These are phyloP conservation scores for Puccinia hordei DNA, from an alignment of 1,284 basidiomycete genomes.

Conservation along the genomic window DNA sequence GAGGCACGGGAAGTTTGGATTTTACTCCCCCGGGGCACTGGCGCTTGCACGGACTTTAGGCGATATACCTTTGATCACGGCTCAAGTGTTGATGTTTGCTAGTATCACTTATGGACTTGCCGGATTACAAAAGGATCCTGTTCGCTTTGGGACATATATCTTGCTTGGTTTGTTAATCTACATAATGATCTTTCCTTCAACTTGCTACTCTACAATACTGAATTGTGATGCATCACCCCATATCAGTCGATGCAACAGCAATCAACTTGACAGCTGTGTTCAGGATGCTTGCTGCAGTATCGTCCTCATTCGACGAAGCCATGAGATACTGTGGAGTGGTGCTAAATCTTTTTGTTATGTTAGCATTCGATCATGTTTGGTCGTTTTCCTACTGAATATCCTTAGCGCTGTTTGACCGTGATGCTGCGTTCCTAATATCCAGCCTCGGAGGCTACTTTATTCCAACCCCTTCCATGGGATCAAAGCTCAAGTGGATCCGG, in stretches of 20 bases:
- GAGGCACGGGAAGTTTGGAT: conserved; percentile 56
- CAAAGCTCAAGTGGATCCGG: conserved; percentile 56
- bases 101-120: conserved; percentile 56
- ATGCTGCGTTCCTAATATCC: background rate
- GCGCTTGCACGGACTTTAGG: conserved; percentile 55
- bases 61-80: conserved; percentile 56
- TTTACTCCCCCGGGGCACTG: conserved; percentile 55
- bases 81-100: conserved; percentile 55
- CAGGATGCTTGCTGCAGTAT: conserved; percentile 56
- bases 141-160: conserved; percentile 39
- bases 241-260: conserved; percentile 53
- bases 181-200: conserved; percentile 36
- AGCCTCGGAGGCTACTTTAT: conserved; percentile 57
- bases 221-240: conserved; percentile 52
- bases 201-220: conserved; percentile 52
- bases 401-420: background rate
- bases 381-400: background rate
- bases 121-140: conserved; percentile 53
- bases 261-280: conserved; percentile 56
- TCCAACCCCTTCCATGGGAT: conserved; percentile 55
- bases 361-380: background rate
- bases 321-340: conserved; percentile 56
- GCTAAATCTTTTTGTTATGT: conserved; percentile 57
- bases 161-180: conserved; percentile 18
- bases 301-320: conserved; percentile 56